Base-by-base conservation (phyloP, 164 flowering plant species). In the Amborella trichopoda region DNA sequence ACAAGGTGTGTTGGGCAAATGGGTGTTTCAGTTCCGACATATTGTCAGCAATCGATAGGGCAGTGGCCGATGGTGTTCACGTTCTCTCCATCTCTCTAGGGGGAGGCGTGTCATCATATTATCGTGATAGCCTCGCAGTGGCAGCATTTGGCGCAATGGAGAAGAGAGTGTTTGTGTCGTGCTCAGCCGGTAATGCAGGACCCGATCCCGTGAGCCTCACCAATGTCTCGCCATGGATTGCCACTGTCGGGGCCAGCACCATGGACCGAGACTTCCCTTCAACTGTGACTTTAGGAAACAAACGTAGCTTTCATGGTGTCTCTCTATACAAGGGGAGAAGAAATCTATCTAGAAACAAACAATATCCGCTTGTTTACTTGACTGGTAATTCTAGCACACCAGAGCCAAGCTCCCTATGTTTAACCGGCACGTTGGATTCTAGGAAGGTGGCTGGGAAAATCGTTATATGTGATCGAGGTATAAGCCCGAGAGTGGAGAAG, bases 181-280 rank as follows among this genome's bases (percentile, higher is more conserved):
- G 93, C 57, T 82, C 97, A 0, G 94, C 97, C 11, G 97, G 97
- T n/a, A 84, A 88, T 43, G 77, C 74, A 6, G 97, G 94, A 14
- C 96, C 93, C 0, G 86, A 75, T 17, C 83, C 89, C 0, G 56
- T 56, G 11, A 77, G 78, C 44, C 69, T 81, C 42, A 73, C 86
- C 5, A 84, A 88, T 60, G 83, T 80, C 0, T 73, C 97, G 1
- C 97, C 97, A 8, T 84, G 94, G 94, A 64, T 88, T 21, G 66
- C 85, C 20, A 88, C 94, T 0, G 89, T 88, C 20, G 97, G 97
- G 18, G 97, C 97, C 3, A 75, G 93, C 61, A 84, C 97, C 40
- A 75, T 90, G 81, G 96, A 86, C 26, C 61, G 98, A 30, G 80
- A 78, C 28, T 86, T 90, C 41, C 94, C 93, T 0, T 72, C 81